phyloP scores from a whole-genome alignment of 2,329 filamentous ascomycete genomes.

The Fusarium sp. region DNA sequence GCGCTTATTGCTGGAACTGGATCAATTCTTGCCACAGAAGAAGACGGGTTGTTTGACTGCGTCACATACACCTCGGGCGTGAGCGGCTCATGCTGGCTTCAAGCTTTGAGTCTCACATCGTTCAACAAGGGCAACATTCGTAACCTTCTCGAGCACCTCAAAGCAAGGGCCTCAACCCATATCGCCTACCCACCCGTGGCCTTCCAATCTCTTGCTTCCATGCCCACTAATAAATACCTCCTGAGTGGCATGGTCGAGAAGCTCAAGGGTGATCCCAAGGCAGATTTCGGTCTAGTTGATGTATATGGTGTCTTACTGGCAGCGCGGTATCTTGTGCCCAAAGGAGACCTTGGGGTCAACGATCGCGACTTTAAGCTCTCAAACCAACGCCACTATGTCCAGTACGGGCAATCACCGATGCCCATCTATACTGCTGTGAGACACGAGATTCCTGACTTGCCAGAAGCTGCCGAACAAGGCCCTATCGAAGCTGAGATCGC shows the following conservation, averaged over 20 bases:
- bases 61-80: slow-evolving; percentile 95
- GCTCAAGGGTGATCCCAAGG: slow-evolving; percentile 74
- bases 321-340: slow-evolving; percentile 82
- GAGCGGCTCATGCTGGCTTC: slow-evolving; percentile 95
- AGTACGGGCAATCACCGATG: slow-evolving; percentile 82
- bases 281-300: slow-evolving; percentile 91
- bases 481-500: slow-evolving; percentile 43
- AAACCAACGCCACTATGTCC: slow-evolving; percentile 79
- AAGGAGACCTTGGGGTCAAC: slow-evolving; percentile 78
- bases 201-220: slow-evolving; percentile 80
- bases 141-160: slow-evolving; percentile 83
- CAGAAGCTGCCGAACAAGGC: slow-evolving; percentile 43
- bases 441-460: slow-evolving; percentile 85
- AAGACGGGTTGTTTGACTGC: slow-evolving; percentile 92
- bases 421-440: slow-evolving; percentile 96
- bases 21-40: slow-evolving; percentile 83
- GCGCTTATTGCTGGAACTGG: slow-evolving; percentile 91
- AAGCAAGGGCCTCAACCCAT: slow-evolving; percentile 83
- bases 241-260: slow-evolving; percentile 92
- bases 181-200: slow-evolving; percentile 92
- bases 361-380: slow-evolving; percentile 89
- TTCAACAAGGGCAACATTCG: slow-evolving; percentile 74
- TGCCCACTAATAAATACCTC: slow-evolving; percentile 92
- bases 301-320: slow-evolving; percentile 89
- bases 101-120: slow-evolving; percentile 81